These are phyloP conservation scores for Sclerotinia minor DNA, from an alignment of 2,329 filamentous ascomycete genomes.

Conservation along the genomic window DNA sequence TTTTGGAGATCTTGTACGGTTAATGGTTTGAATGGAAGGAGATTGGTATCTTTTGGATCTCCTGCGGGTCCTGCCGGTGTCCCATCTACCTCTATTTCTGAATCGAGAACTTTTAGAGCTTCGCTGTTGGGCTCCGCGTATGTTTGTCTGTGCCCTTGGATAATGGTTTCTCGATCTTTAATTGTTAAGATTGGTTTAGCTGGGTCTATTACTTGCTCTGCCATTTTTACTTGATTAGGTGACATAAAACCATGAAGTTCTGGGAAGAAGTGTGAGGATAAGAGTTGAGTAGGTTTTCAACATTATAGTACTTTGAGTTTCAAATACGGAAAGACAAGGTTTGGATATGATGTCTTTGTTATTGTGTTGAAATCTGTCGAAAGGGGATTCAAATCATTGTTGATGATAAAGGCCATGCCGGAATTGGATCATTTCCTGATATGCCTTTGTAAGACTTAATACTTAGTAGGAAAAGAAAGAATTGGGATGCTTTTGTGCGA, in stretches of 20 bases:
- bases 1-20: not conserved
- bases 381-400: not conserved
- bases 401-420: not conserved
- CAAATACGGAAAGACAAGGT: not conserved
- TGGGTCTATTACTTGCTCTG: conserved; percentile 12
- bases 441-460: not conserved
- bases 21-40: not conserved
- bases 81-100: not conserved
- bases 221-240: not conserved
- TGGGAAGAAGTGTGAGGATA: not conserved
- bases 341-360: conserved; percentile 2
- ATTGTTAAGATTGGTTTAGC: not conserved
- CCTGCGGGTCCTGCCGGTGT: not conserved
- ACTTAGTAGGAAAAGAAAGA: not conserved
- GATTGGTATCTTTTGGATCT: conserved; percentile 2
- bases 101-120: not conserved
- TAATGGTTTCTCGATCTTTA: not conserved
- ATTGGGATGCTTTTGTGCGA: not conserved
- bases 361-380: not conserved
- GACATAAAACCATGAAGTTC: rapidly evolving
- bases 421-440: not conserved
- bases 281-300: not conserved
- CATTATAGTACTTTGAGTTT: not conserved
- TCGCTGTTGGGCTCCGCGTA: not conserved
- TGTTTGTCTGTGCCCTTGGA: not conserved